Evolutionary conservation across 1,284 basidiomycete genomes (phyloP).

Genomic region (Papiliotrema flavescens): DNA sequence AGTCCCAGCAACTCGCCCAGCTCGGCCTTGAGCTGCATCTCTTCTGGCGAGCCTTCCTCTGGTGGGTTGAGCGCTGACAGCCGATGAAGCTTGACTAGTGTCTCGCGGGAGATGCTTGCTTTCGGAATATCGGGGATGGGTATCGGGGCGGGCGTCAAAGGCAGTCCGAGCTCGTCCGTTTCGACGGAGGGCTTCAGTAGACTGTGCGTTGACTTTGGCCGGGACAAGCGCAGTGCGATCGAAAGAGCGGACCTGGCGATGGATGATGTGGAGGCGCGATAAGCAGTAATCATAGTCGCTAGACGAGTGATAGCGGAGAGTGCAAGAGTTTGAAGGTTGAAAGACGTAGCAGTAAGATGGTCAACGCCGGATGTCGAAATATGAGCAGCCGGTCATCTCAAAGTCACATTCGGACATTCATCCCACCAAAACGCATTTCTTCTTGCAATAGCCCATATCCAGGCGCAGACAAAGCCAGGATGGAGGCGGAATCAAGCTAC

Average conservation of each 20-base stretch:
- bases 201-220: background rate
- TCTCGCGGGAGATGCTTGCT: slow-evolving; percentile 9
- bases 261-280: background rate
- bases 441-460: too few species aligned
- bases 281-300: background rate
- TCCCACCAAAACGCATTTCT: too few species aligned
- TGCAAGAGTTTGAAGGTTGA: too few species aligned
- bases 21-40: slow-evolving; percentile 18
- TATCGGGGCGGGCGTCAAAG: slow-evolving; percentile 6
- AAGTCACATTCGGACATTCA: too few species aligned
- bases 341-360: too few species aligned
- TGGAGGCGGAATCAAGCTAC: slow-evolving; percentile 17
- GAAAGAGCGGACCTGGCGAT: background rate
- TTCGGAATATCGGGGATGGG: background rate
- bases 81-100: slow-evolving; percentile 20
- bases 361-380: too few species aligned
- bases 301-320: too few species aligned
- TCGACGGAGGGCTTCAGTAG: slow-evolving; percentile 3
- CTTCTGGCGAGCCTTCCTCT: slow-evolving; percentile 19
- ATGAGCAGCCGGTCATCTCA: too few species aligned
- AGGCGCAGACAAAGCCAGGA: background rate
- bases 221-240: background rate
- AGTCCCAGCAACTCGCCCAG: slow-evolving; percentile 24
- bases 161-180: slow-evolving; percentile 4
- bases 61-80: slow-evolving; percentile 33